Conservation (phyloP, 345 rosid species). For the Ceriops decandra region DNA sequence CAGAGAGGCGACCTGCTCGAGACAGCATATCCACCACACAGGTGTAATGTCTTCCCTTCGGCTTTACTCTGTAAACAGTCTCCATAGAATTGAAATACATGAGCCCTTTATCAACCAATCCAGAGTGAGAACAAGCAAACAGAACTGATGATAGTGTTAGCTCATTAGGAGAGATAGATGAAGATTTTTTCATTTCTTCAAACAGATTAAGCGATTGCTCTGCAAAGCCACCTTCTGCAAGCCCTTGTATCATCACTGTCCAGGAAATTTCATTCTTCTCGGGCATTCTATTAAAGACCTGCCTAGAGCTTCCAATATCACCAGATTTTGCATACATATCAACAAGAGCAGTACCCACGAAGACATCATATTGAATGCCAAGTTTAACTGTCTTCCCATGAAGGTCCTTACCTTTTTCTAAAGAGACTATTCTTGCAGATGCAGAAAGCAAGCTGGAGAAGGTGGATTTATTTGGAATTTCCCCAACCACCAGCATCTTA, state of each 20-base stretch:
- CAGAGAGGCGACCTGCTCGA: constrained; percentile 50
- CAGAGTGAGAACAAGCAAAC: constrained; percentile 57
- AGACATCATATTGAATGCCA: constrained; percentile 34
- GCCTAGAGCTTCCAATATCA: constrained; percentile 41
- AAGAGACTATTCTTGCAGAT: constrained; percentile 40
- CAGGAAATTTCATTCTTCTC: constrained; percentile 41
- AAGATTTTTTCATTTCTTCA: constrained; percentile 37
- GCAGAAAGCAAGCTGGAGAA: constrained; percentile 48
- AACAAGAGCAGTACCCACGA: constrained; percentile 49
- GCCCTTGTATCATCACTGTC: constrained; percentile 54
- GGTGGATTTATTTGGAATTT: constrained; percentile 39
- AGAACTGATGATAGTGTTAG: constrained; percentile 44
- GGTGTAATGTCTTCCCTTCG: constrained; percentile 42
- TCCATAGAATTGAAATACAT: constrained; percentile 42
- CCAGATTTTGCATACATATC: constrained; percentile 68
- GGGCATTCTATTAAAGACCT: constrained; percentile 40
- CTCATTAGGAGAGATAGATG: constrained; percentile 37
- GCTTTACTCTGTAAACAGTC: constrained; percentile 36
- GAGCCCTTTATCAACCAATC: constrained; percentile 47
- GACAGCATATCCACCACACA: constrained; percentile 59
- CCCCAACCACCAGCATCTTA: constrained; percentile 45
- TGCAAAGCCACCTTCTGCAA: constrained; percentile 55
- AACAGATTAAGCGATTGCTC: constrained; percentile 43
- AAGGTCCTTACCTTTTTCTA: constrained; percentile 50
- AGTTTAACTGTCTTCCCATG: constrained; percentile 53